Base-by-base conservation (phyloP, 352 stramenopile species). In the Pythium sukuiense region DNA sequence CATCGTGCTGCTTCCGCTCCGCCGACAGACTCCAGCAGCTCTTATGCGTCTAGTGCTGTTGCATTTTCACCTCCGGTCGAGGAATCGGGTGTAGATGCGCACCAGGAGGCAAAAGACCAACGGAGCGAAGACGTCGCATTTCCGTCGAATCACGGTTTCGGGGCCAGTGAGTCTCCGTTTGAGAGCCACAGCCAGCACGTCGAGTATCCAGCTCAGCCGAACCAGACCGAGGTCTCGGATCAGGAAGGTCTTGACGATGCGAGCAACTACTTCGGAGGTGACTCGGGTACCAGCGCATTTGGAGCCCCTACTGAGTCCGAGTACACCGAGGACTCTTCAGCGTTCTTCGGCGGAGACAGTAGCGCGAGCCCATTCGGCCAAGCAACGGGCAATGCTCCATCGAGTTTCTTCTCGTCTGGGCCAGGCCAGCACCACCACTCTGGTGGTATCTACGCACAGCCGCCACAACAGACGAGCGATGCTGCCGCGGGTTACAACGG, bases 351-450 rank as follows among this genome's bases (percentile, higher is more conserved):
- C 14, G 57, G 46, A 29, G 63, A 59, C 45, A 30, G 32, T 37
- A 48, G 35, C 35, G 62, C 59, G 55, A 41, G 58, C 65, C 46
- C 55, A 48, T 64, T 78, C 43, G 61, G 54, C 9, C 50, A 7
- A 1, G 33, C 12, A 16, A 1, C 27, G 3, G 41, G 16, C 20
- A 61, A 57, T 26, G 59, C 54, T 30, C 68, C 75, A 14, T 77
- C 77, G 7, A 63, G 77, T 30, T 80, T 83, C 52, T 85, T 84
- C 61, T 76, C 75, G 3, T 75, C 70, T n/a, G 37, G 68, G 6
- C 60, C 68, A 32, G 52, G 57, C 26, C 63, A 73, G n/a, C 67
- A 79, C 27, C 46, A 61, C 56, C 37, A 66, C 24, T 41, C 56
- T 59, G 64, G 57, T 55, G 62, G 60, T 24, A 63, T 63, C n/a